phyloP scores from a whole-genome alignment of 768 basidiomycete species.

The Crassisporium funariophilum region DNA sequence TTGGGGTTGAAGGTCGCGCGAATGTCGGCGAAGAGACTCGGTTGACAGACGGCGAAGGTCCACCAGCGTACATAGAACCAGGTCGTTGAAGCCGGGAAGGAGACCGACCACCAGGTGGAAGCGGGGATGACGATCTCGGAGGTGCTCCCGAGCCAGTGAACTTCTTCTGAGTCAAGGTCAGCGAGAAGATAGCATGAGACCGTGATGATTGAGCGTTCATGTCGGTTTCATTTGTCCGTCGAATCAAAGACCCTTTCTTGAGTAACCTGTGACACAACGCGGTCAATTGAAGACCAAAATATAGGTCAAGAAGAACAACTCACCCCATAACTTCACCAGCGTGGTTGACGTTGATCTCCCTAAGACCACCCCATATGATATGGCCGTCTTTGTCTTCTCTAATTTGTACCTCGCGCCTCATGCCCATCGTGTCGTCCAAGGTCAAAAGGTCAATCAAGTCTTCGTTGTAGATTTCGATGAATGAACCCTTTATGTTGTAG shows the following conservation, averaged over 20 bases:
- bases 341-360: slow-evolving; percentile 87
- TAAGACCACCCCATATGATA: slow-evolving; percentile 95
- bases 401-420: slow-evolving; percentile 87
- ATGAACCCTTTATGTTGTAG: slow-evolving; percentile 83
- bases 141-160: slow-evolving; percentile 70
- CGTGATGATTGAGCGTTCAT: slow-evolving; percentile 99
- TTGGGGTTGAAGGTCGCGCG: slow-evolving; percentile 78
- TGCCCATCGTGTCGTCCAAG: slow-evolving; percentile 65
- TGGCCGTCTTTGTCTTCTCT: slow-evolving; percentile 96
- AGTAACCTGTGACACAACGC: slow-evolving; percentile 59
- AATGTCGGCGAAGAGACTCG: slow-evolving; percentile 79
- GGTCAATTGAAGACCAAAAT: slow-evolving; percentile 13
- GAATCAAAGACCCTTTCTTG: slow-evolving; percentile 84
- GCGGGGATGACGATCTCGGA: slow-evolving; percentile 75
- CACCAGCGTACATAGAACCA: slow-evolving; percentile 68
- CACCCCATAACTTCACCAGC: slow-evolving; percentile 91
- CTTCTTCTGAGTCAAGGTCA: slow-evolving; percentile 92
- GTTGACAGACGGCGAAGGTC: slow-evolving; percentile 36
- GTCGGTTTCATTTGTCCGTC: slow-evolving; percentile 95
- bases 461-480: slow-evolving; percentile 99
- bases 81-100: slow-evolving; percentile 79
- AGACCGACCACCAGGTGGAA: slow-evolving; percentile 74
- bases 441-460: slow-evolving; percentile 95
- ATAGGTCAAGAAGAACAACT: slow-evolving; percentile 33
- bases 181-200: slow-evolving; percentile 98